Conservation (phyloP, 768 basidiomycete species). For the Glaciozyma martinii region DNA sequence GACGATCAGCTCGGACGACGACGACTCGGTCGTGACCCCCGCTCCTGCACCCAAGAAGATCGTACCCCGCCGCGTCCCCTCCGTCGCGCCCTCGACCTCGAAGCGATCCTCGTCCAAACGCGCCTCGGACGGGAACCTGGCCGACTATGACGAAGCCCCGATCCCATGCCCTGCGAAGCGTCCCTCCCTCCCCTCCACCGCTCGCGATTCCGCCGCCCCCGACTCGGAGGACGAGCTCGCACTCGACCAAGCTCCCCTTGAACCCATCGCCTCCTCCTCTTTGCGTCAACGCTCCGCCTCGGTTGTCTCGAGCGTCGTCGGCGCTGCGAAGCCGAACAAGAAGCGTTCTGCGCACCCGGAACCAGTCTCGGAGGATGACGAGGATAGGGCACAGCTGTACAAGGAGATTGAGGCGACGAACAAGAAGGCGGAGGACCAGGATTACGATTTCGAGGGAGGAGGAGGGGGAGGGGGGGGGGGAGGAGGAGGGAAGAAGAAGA, state of each 20-base stretch:
- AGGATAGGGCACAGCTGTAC: background rate
- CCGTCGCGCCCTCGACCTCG: too few relatives aligned
- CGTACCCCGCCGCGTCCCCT: background rate
- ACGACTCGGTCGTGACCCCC: background rate
- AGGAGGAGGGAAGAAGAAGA: too few relatives aligned
- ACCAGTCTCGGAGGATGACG: slow-evolving; percentile 14
- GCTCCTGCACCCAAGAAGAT: background rate
- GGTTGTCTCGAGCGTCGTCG: background rate
- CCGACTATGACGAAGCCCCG: too few relatives aligned
- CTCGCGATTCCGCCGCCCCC: background rate
- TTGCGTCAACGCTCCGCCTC: background rate
- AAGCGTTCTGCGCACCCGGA: background rate
- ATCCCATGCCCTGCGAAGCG: too few relatives aligned
- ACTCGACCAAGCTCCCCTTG: background rate
- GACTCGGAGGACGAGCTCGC: background rate
- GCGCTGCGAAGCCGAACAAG: background rate
- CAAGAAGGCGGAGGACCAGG: too few relatives aligned
- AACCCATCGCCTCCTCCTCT: background rate
- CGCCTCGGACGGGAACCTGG: too few relatives aligned
- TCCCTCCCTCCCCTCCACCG: background rate
- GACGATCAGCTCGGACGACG: background rate
- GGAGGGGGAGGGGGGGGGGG: too few relatives aligned
- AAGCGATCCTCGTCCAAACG: too few relatives aligned
- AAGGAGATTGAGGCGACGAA: background rate
- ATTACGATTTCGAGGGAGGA: too few relatives aligned